Evolutionary conservation across 2,329 filamentous ascomycete genomes (phyloP).

Genomic region (Phyllosticta capitalensis): DNA sequence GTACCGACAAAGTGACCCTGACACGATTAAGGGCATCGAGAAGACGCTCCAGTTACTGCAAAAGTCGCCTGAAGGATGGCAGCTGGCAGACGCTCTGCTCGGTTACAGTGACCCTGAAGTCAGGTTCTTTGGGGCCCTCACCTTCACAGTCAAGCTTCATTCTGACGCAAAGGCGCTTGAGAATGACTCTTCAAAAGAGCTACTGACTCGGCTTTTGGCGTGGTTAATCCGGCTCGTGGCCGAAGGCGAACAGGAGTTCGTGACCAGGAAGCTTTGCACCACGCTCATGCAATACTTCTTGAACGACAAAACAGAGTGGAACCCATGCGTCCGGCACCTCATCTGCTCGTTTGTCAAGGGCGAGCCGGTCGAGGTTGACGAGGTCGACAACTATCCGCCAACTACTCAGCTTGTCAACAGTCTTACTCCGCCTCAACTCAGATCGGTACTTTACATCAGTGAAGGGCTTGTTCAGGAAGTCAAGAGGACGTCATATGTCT

Average conservation of each 20-base stretch:
- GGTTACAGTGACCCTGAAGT: conserved; percentile 61
- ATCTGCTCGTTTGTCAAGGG: conserved; percentile 47
- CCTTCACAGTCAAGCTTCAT: conserved; percentile 89
- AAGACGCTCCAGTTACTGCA: conserved; percentile 71
- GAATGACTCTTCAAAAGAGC: conserved; percentile 25
- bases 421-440: conserved; percentile 42
- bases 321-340: conserved; percentile 55
- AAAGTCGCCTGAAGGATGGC: conserved; percentile 72
- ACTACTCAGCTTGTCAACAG: conserved; percentile 37
- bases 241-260: conserved; percentile 33
- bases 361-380: conserved; percentile 39
- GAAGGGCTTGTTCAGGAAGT: conserved; percentile 56
- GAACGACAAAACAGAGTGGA: conserved; percentile 59
- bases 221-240: conserved; percentile 44
- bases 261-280: conserved; percentile 66
- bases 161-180: conserved; percentile 14
- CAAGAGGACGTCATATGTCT: conserved; percentile 2
- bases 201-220: conserved; percentile 42
- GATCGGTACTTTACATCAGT: conserved; percentile 56
- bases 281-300: conserved; percentile 67
- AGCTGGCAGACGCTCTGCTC: conserved; percentile 68
- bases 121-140: conserved; percentile 86
- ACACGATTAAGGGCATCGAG: conserved; percentile 49
- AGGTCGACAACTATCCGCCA: conserved; percentile 35
- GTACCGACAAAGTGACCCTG: conserved; percentile 38